These are phyloP conservation scores for Dendrobium catenatum DNA, from an alignment of 106 monocot species.

Conservation along the genomic window DNA sequence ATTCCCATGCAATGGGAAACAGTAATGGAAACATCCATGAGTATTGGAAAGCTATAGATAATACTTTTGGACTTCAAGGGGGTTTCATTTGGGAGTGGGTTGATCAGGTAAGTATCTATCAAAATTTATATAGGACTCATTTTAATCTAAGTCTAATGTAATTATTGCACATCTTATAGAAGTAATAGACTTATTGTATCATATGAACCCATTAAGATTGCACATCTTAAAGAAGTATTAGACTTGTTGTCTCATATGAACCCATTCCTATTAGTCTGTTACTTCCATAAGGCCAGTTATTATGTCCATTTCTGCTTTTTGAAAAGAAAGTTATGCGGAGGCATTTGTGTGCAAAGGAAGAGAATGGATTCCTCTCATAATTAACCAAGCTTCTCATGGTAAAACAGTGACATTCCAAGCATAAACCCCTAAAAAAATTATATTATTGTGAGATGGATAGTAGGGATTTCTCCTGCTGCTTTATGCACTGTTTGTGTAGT, in stretches of 20 bases:
- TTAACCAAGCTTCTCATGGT: neutral
- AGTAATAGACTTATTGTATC: neutral
- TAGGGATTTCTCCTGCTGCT: neutral
- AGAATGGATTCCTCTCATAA: neutral
- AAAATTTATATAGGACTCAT: neutral
- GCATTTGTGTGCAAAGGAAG: neutral
- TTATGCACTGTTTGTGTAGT: neutral
- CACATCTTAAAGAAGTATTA: no score
- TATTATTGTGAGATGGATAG: neutral
- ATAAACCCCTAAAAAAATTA: neutral
- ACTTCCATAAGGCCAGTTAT: no score
- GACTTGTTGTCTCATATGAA: no score
- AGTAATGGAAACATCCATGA: slow-evolving; percentile 89
- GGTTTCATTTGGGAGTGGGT: slow-evolving; percentile 99
- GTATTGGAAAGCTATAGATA: slow-evolving; percentile 92
- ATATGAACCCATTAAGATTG: no score
- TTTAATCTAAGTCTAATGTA: neutral
- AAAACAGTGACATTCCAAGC: neutral
- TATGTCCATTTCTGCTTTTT: no score
- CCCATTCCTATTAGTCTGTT: no score
- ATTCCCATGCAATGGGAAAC: slow-evolving; percentile 99
- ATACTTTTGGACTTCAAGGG: slow-evolving; percentile 81
- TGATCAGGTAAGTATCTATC: slow-evolving; percentile 61
- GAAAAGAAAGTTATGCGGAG: neutral
- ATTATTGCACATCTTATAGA: neutral